Evolutionary conservation across 1,284 basidiomycete species (phyloP), one percentile per base, ranked within the genome.

Genomic region (Tilletia indica): DNA sequence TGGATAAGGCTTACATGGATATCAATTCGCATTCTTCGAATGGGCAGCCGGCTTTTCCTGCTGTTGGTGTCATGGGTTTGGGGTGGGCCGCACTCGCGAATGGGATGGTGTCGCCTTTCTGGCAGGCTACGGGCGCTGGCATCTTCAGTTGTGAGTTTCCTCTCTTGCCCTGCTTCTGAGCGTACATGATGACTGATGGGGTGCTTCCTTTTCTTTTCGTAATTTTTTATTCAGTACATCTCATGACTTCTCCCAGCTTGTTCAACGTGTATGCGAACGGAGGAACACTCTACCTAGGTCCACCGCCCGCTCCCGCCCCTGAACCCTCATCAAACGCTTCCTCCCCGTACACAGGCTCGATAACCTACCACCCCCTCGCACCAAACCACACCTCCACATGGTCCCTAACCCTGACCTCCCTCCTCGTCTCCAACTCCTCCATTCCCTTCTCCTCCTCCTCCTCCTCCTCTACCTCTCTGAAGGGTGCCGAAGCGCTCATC

Each of bases 71-170:
- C 68, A 84, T 86, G 82, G 86, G 86, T 77, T 74, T 78, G 74
- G 76, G 77, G 61, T 86, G 85, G 75, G 82, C 85, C 67, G 71
- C 78, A 11, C 81, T 86, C 12, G 82, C 86, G 4, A 80, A 83
- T 4, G 84, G 82, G 14, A 77, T 80, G 19, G 85, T 89, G 0
- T 86, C 85, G 0, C 92, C 92, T 0, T 91, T 93, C 82, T 92
- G 91, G 91, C 85, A 91, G 81, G 84, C 31, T n/a, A 38, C 61
- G 16, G 61, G 61, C 1, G 61, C 36, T 34, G n/a, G n/a, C 16
- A n/a, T 39, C 12, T 64, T 64, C 36, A 39, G 61, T n/a, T 21
- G 61, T 64, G 61, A 64, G 61, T 64, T 16, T 25, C 14, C 3
- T 25, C 11, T 3, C 54, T n/a, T 25, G 19, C 14, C 14, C 54